Conservation (phyloP, 2,329 filamentous ascomycete species). For the Claviceps africana region DNA sequence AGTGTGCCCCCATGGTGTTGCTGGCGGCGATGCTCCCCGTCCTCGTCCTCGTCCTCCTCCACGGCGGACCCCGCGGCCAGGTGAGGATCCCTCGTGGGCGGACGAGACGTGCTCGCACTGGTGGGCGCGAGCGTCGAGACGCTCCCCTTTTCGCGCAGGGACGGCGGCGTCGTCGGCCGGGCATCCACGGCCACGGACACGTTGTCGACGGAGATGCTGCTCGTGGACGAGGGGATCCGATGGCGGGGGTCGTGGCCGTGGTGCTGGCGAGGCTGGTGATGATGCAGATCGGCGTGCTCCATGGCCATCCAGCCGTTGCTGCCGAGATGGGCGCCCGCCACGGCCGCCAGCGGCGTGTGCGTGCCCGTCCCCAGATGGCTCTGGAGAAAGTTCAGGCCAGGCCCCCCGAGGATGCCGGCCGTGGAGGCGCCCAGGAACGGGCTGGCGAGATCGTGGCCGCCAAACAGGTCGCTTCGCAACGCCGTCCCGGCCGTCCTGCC, state of each 20-base stretch:
- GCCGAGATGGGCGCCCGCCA: constrained; percentile 48
- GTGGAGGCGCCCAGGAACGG: constrained; percentile 47
- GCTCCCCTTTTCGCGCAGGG: constrained; percentile 44
- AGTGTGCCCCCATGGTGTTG: constrained; percentile 11
- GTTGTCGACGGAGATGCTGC: constrained; percentile 33
- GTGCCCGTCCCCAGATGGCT: constrained; percentile 63
- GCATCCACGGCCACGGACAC: constrained; percentile 17
- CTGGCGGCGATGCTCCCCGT: background rate
- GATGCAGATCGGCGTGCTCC: constrained; percentile 6
- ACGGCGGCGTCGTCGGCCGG: constrained; percentile 10
- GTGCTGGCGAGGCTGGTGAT: constrained; percentile 14
- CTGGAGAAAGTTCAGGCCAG: constrained; percentile 73
- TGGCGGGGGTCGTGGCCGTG: constrained; percentile 8
- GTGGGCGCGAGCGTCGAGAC: constrained; percentile 48
- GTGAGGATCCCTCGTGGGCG: constrained; percentile 40
- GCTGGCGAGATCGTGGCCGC: constrained; percentile 31
- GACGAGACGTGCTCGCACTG: constrained; percentile 37
- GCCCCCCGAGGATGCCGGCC: constrained; percentile 54
- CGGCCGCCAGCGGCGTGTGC: constrained; percentile 65
- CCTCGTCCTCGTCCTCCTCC: constrained; percentile 10
- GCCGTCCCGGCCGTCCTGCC: constrained; percentile 15
- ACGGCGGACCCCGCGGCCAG: constrained; percentile 24
- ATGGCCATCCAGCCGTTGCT: constrained; percentile 22
- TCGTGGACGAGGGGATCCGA: constrained; percentile 31
- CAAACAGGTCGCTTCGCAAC: constrained; percentile 18